Percentiles rank a stretch among this genome's conserved stretches.
Evolutionary conservation across 140 eudicot genomes (phyloP).

Genomic region (Ambrosia hybrid): DNA sequence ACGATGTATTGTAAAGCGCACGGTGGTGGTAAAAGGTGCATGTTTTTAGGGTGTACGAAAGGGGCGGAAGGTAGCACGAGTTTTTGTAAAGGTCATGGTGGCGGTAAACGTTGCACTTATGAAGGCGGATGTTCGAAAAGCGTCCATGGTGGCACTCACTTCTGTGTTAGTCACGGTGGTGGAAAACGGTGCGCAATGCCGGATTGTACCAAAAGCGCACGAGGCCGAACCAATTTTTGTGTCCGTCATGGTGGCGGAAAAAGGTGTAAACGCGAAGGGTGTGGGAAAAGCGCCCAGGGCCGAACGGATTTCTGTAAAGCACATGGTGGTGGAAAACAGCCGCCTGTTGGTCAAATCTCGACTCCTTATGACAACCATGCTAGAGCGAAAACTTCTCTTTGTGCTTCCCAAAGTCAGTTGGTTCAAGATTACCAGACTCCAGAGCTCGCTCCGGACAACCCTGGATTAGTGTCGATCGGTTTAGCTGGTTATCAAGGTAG

Average conservation of each 20-base stretch:
- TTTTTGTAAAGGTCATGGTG: conserved; percentile 92
- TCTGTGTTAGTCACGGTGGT: conserved; percentile 86
- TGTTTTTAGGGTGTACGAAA: conserved; percentile 64
- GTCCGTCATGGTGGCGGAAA: conserved; percentile 97
- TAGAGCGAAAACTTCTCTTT: conserved; percentile 65
- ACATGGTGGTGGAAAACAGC: conserved; percentile 75
- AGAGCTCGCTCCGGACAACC: conserved; percentile 8
- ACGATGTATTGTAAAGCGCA: conserved; percentile 84
- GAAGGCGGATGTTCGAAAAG: conserved; percentile 73
- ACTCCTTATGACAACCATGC: conserved; percentile 58
- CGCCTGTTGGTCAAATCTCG: conserved; percentile 26
- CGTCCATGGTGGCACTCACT: conserved; percentile 81
- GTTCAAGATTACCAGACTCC: conserved; percentile 28
- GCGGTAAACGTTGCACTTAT: conserved; percentile 77
- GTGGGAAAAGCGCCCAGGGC: conserved; percentile 90
- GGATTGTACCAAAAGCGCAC: conserved; percentile 80
- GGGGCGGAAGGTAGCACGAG: conserved; percentile 94
- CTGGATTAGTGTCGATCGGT: neutral
- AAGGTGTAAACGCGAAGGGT: conserved; percentile 70
- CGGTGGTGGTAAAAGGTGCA: conserved; percentile 90
- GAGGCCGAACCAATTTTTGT: conserved; percentile 76
- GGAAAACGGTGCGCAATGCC: conserved; percentile 74
- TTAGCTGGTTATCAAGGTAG: neutral
- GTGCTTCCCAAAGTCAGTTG: conserved; percentile 56
- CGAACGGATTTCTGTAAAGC: conserved; percentile 90